Conservation (phyloP, 352 stramenopile species). For the Pythium plurisporium region DNA sequence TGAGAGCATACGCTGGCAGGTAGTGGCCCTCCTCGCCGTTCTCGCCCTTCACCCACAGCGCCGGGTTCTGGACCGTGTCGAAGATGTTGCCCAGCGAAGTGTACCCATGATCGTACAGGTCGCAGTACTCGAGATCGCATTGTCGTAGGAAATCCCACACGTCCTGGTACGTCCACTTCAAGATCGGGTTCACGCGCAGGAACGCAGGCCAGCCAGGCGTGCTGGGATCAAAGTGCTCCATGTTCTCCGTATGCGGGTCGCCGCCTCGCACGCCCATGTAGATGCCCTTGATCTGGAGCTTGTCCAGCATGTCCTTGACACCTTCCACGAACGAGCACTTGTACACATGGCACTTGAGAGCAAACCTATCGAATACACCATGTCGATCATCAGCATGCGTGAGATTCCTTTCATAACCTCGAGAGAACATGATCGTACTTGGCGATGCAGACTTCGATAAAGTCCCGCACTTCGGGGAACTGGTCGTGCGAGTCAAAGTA, state of each 20-base stretch:
- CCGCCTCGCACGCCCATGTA: constrained; percentile 88
- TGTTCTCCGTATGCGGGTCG: constrained; percentile 91
- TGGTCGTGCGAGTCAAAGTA: constrained; percentile 96
- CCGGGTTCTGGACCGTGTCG: constrained; percentile 94
- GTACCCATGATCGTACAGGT: constrained; percentile 89
- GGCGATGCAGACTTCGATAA: constrained; percentile 71
- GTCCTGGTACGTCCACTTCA: constrained; percentile 95
- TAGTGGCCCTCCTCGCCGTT: constrained; percentile 57
- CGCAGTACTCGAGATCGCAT: constrained; percentile 86
- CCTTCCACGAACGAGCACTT: constrained; percentile 91
- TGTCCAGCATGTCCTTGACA: constrained; percentile 88
- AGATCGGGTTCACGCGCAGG: constrained; percentile 97
- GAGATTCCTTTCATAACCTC: background rate
- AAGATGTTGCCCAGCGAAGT: constrained; percentile 94
- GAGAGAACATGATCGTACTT: constrained; percentile 25
- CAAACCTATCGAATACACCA: constrained; percentile 22
- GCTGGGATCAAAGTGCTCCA: constrained; percentile 84
- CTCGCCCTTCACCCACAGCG: constrained; percentile 69
- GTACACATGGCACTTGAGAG: constrained; percentile 70
- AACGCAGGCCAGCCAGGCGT: constrained; percentile 93
- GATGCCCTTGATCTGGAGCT: constrained; percentile 82
- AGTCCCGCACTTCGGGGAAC: constrained; percentile 91
- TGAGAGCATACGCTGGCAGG: constrained; percentile 61
- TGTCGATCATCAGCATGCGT: background rate
- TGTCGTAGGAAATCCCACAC: constrained; percentile 92